phyloP scores from a whole-genome alignment of 164 flowering plant species.

The Vitis labrusca region DNA sequence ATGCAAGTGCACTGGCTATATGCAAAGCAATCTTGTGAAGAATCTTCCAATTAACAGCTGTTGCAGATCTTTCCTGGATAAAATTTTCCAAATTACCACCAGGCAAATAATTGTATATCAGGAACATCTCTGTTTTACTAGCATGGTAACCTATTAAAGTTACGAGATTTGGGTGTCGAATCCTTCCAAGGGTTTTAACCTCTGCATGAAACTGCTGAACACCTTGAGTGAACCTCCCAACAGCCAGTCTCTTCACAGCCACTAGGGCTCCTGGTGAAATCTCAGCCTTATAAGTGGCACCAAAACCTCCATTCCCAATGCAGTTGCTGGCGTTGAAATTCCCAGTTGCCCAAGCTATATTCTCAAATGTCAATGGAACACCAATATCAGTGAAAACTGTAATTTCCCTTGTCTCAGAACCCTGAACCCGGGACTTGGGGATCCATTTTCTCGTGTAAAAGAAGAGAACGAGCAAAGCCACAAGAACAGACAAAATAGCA shows the following conservation, averaged over 20 bases:
- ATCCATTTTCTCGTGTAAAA: slow-evolving; percentile 32
- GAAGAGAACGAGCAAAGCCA: slow-evolving; percentile 40
- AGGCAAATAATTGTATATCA: slow-evolving; percentile 62
- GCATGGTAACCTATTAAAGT: slow-evolving; percentile 60
- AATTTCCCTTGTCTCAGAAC: slow-evolving; percentile 34
- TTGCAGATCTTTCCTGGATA: slow-evolving; percentile 40
- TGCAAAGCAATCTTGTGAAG: slow-evolving; percentile 68
- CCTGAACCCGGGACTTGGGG: slow-evolving; percentile 36
- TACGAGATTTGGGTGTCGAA: slow-evolving; percentile 55
- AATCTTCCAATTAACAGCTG: slow-evolving; percentile 35
- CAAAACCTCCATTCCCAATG: slow-evolving; percentile 75
- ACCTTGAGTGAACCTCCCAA: slow-evolving; percentile 48
- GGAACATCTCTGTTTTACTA: slow-evolving; percentile 66
- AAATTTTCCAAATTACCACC: slow-evolving; percentile 63
- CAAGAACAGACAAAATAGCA: slow-evolving; percentile 42
- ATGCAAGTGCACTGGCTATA: slow-evolving; percentile 58
- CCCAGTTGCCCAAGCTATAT: slow-evolving; percentile 45
- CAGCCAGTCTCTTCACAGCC: slow-evolving; percentile 62
- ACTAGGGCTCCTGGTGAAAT: slow-evolving; percentile 42
- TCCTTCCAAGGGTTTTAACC: slow-evolving; percentile 42
- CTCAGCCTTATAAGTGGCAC: slow-evolving; percentile 69
- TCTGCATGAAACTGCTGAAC: slow-evolving; percentile 63
- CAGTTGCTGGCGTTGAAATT: slow-evolving; percentile 48
- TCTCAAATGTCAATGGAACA: slow-evolving; percentile 48
- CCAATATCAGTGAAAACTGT: slow-evolving; percentile 44